Base-by-base conservation (phyloP, 306 rosid species). In the Biancaea sappan region DNA sequence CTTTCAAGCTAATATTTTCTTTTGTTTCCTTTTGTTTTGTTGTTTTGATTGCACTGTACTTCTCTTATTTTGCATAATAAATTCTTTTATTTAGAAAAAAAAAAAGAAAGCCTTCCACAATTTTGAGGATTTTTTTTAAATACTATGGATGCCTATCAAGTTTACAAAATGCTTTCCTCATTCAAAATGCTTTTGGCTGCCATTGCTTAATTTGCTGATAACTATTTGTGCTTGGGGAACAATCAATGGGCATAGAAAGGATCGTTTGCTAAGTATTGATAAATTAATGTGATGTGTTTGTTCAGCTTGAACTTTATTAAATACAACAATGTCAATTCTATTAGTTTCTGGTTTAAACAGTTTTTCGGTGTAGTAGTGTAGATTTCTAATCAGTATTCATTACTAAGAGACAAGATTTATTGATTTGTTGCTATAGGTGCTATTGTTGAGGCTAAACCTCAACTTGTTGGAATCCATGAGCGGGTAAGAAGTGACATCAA, bases 401-500 rank as follows among this genome's bases (percentile, higher is more conserved):
- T 72, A 28, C 50, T 40, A 48, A 62, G 50, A 35, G 15, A 13
- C 77, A 46, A 48, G 34, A 54, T 47, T 58, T 29, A 43, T 41
- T 14, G 24, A n/a, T 69, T 25, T 46, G 35, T 46, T 43, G 48
- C 24, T 34, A 60, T 66, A 93, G 98, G 98, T 83, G 94, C 62
- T 6, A 90, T 94, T 51, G 62, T 94, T 78, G 94, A 89, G 84
- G 82, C 95, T 31, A 94, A 94, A 87, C 72, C 98, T 71, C 96
- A 91, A 22, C 84, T 94, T 63, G 92, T 85, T 75, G 98, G 98
- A 79, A 94, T 94, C 79, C 98, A 91, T 69, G 98, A 94, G 47
- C 94, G 97, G 47, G 98, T 94, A 71, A 91, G 98, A 85, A 94
- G 91, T 80, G 98, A 94, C 40, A 69, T 86, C 50, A 85, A 78